Percentiles rank a stretch among this genome's conserved stretches.
Conservation (phyloP, 2,329 filamentous ascomycete genomes). For the Leptoxyphium fumago region DNA sequence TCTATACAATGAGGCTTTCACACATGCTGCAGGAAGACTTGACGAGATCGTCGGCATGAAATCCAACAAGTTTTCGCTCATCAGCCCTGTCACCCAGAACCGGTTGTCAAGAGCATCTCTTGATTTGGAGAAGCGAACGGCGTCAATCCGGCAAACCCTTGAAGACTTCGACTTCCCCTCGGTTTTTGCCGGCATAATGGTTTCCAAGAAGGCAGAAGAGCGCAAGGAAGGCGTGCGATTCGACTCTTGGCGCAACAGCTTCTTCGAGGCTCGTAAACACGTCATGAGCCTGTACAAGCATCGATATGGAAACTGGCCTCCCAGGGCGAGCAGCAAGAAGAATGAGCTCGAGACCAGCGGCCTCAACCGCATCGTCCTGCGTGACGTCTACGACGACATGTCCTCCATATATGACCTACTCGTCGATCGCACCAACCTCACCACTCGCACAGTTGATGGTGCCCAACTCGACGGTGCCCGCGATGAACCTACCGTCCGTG, state of each 20-base stretch:
- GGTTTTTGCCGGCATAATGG: slow-evolving; percentile 75
- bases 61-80: slow-evolving; percentile 52
- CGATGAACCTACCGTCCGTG: slow-evolving; percentile 48
- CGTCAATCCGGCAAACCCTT: slow-evolving; percentile 57
- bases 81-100: slow-evolving; percentile 58
- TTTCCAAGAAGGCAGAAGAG: slow-evolving; percentile 63
- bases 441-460: slow-evolving; percentile 63
- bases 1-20: slow-evolving; percentile 82
- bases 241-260: slow-evolving; percentile 67
- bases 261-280: slow-evolving; percentile 59
- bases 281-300: slow-evolving; percentile 54
- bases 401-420: slow-evolving; percentile 77
- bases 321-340: slow-evolving; percentile 82
- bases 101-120: slow-evolving; percentile 71
- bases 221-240: slow-evolving; percentile 63
- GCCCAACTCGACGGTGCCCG: slow-evolving; percentile 36
- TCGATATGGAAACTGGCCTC: slow-evolving; percentile 67
- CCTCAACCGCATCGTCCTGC: slow-evolving; percentile 69
- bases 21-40: slow-evolving; percentile 77
- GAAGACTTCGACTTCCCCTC: slow-evolving; percentile 84
- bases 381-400: slow-evolving; percentile 72
- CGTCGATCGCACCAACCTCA: slow-evolving; percentile 64
- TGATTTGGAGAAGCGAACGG: slow-evolving; percentile 60
- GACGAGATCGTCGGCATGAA: slow-evolving; percentile 56
- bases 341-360: slow-evolving; percentile 77